These are phyloP conservation scores for Cylindrodendrum hubeiense DNA, from an alignment of 2,329 filamentous ascomycete genomes.

Conservation along the genomic window DNA sequence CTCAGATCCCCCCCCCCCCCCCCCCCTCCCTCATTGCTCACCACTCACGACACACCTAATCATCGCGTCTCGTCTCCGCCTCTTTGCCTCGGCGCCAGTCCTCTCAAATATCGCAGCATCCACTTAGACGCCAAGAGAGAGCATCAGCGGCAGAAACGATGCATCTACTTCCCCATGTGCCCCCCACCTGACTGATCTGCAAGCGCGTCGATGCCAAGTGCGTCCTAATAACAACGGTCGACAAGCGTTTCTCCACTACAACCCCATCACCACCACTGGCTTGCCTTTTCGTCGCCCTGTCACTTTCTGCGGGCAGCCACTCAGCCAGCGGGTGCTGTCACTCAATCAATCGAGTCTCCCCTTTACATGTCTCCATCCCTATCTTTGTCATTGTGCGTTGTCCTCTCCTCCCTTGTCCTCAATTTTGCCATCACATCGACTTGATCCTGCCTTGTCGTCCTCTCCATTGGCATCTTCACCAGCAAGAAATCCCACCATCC, in stretches of 20 bases:
- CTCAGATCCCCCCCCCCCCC: background rate
- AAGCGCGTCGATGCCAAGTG: slow-evolving; percentile 31
- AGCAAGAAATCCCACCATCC: background rate
- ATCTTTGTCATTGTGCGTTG: background rate
- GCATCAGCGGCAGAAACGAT: slow-evolving; percentile 34
- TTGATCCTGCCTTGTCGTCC: background rate
- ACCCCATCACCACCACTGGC: slow-evolving; percentile 29
- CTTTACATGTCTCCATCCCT: background rate
- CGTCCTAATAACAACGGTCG: slow-evolving; percentile 38
- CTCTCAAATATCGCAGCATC: slow-evolving; percentile 21
- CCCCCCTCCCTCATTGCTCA: no score
- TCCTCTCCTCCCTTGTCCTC: background rate
- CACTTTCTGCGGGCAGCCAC: slow-evolving; percentile 13
- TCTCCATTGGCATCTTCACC: background rate
- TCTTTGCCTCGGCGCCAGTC: slow-evolving; percentile 8
- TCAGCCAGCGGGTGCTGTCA: slow-evolving; percentile 13
- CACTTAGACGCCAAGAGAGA: slow-evolving; percentile 24
- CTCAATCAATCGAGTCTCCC: background rate
- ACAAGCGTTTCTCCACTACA: slow-evolving; percentile 38
- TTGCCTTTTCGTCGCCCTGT: slow-evolving; percentile 22
- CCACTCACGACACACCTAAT: background rate
- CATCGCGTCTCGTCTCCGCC: slow-evolving; percentile 22
- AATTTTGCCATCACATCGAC: background rate
- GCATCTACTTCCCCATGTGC: slow-evolving; percentile 38
- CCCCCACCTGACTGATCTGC: slow-evolving; percentile 43